Conservation (phyloP, 2,329 filamentous ascomycete species). For the Epichloe sp. region DNA sequence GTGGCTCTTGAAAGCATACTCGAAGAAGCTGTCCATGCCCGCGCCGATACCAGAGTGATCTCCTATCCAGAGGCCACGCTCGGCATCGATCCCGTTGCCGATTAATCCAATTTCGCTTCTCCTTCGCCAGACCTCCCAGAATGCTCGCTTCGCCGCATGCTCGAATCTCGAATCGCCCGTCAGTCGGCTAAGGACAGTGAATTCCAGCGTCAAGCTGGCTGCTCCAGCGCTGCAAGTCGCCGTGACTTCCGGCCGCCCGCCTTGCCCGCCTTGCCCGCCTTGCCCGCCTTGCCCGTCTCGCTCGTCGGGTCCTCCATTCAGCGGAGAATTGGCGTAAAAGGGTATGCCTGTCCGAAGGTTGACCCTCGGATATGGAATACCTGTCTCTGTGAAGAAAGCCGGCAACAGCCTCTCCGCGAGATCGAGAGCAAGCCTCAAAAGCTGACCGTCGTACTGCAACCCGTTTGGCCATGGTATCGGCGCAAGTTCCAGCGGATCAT, state of each 20-base stretch:
- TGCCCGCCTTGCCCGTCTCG: slow-evolving; percentile 22
- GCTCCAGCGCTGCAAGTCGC: slow-evolving; percentile 95
- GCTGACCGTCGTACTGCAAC: slow-evolving; percentile 76
- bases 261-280: slow-evolving; percentile 5
- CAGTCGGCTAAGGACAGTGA: slow-evolving; percentile 77
- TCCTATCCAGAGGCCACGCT: slow-evolving; percentile 79
- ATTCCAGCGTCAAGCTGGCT: slow-evolving; percentile 89
- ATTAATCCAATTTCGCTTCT: slow-evolving; percentile 78
- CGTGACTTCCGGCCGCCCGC: slow-evolving; percentile 55
- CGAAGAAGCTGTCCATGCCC: slow-evolving; percentile 95
- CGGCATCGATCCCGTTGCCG: slow-evolving; percentile 83
- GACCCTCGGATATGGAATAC: slow-evolving; percentile 86
- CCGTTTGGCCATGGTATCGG: slow-evolving; percentile 62
- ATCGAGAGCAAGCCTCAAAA: slow-evolving; percentile 80
- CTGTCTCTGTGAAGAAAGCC: slow-evolving; percentile 82
- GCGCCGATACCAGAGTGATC: slow-evolving; percentile 89
- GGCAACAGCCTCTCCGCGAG: slow-evolving; percentile 73
- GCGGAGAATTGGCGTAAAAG: slow-evolving; percentile 77
- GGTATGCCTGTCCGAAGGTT: slow-evolving; percentile 85
- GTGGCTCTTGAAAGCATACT: slow-evolving; percentile 91
- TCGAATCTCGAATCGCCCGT: slow-evolving; percentile 85
- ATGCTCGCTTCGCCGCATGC: slow-evolving; percentile 76
- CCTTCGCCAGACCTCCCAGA: slow-evolving; percentile 92
- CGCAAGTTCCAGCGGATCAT: slow-evolving; percentile 32
- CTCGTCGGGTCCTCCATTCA: slow-evolving; percentile 42